Conservation (phyloP, 805 yeast species). For the Grigorovia humatica region DNA sequence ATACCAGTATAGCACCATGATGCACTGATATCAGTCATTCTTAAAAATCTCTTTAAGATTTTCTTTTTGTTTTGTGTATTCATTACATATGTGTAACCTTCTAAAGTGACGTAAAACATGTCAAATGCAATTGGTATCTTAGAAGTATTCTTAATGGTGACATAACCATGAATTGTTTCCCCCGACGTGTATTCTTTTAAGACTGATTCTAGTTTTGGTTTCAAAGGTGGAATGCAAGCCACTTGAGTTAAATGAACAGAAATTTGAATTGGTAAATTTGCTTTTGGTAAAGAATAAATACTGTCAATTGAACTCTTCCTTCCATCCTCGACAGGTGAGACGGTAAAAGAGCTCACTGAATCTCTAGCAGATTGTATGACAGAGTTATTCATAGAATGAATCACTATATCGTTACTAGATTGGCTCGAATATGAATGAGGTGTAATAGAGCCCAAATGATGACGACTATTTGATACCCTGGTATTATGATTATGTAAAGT, state of each 20-base stretch:
- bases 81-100: slow-evolving; percentile 34
- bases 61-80: slow-evolving; percentile 11
- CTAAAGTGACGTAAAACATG: slow-evolving; percentile 47
- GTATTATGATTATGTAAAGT: background rate
- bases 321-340: slow-evolving; percentile 6
- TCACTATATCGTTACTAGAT: background rate
- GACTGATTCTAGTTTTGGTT: slow-evolving; percentile 24
- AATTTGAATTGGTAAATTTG: slow-evolving; percentile 14
- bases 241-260: slow-evolving; percentile 13
- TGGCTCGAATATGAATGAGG: background rate
- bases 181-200: slow-evolving; percentile 44
- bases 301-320: slow-evolving; percentile 15
- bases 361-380: background rate
- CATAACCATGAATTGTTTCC: slow-evolving; percentile 43
- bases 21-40: slow-evolving; percentile 43
- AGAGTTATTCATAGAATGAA: background rate
- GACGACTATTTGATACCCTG: background rate
- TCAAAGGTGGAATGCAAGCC: slow-evolving; percentile 13
- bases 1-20: slow-evolving; percentile 37
- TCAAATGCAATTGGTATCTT: slow-evolving; percentile 40
- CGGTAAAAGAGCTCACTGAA: background rate
- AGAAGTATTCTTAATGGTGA: slow-evolving; percentile 34
- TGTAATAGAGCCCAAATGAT: too few species aligned
- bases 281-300: slow-evolving; percentile 15
- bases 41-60: slow-evolving; percentile 30